phyloP scores from a whole-genome alignment of 257 asterid genomes.

The Jacaranda copaia region DNA sequence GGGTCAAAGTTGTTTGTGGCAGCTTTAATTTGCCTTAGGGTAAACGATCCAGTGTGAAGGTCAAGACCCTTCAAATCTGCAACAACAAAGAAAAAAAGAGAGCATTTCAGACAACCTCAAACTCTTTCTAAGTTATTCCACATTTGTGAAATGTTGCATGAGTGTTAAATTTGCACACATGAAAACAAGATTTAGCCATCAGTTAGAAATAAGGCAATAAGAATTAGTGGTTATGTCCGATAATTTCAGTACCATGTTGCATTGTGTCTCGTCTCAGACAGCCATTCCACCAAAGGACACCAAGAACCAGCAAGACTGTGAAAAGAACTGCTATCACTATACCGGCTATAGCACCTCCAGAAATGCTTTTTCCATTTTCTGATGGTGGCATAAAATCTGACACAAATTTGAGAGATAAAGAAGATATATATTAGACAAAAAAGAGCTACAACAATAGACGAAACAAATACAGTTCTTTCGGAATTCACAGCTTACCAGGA shows the following conservation, averaged over 20 bases:
- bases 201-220: neutral
- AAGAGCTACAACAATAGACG: neutral
- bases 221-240: neutral
- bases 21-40: conserved; percentile 57
- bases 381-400: conserved; percentile 61
- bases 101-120: neutral
- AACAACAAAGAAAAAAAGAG: neutral
- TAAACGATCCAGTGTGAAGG: conserved; percentile 53
- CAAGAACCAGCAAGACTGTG: conserved; percentile 41
- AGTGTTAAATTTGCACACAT: neutral
- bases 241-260: conserved; percentile 51
- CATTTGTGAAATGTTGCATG: neutral
- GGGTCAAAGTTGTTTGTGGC: conserved; percentile 69
- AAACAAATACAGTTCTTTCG: neutral
- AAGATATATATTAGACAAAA: too few relatives aligned
- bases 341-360: conserved; percentile 60
- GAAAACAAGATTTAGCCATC: neutral
- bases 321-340: conserved; percentile 54
- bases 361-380: conserved; percentile 45
- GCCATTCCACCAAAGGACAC: conserved; percentile 70
- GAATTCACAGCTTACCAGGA: conserved; percentile 50
- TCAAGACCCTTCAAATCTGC: conserved; percentile 60
- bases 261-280: conserved; percentile 41
- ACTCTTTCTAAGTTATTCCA: neutral
- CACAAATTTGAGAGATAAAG: conserved; percentile 18